Evolutionary conservation across 108 stramenopile species (phyloP).

Genomic region (Epipyxis sp.): DNA sequence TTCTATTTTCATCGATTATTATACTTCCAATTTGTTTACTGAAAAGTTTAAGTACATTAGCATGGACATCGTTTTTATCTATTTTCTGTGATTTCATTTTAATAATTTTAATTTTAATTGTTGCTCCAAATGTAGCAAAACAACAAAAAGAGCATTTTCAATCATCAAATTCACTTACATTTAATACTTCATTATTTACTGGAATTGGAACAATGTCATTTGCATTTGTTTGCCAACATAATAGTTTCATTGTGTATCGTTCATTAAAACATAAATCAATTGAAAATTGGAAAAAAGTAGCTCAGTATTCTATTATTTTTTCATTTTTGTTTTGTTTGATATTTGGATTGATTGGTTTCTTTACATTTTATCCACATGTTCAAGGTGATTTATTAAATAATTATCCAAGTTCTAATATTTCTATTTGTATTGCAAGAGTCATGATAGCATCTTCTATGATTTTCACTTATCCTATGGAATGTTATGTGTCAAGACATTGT

Average conservation of each 20-base stretch:
- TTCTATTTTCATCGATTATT: constrained; percentile 24
- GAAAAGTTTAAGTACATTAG: constrained; percentile 33
- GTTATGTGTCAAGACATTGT: constrained; percentile 25
- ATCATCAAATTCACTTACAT: background rate
- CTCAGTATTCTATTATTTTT: background rate
- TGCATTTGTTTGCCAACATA: constrained; percentile 59
- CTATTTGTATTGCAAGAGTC: background rate
- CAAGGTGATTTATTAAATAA: constrained; percentile 31
- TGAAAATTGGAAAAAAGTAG: constrained; percentile 36
- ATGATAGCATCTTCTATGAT: constrained; percentile 15
- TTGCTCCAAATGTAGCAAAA: background rate
- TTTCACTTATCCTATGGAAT: constrained; percentile 32
- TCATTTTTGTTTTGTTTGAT: background rate
- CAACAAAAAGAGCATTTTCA: constrained; percentile 28
- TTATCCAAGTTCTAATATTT: background rate
- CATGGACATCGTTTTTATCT: constrained; percentile 42
- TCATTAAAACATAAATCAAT: constrained; percentile 35
- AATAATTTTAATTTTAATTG: constrained; percentile 29
- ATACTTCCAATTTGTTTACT: constrained; percentile 45
- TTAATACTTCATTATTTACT: constrained; percentile 39
- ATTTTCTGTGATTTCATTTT: constrained; percentile 35
- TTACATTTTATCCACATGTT: constrained; percentile 11
- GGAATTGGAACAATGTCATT: constrained; percentile 56
- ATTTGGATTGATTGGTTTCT: constrained; percentile 24
- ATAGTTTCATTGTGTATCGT: constrained; percentile 52